Evolutionary conservation across 495 filamentous ascomycete species (phyloP).

Genomic region (Hamigera avellanea): DNA sequence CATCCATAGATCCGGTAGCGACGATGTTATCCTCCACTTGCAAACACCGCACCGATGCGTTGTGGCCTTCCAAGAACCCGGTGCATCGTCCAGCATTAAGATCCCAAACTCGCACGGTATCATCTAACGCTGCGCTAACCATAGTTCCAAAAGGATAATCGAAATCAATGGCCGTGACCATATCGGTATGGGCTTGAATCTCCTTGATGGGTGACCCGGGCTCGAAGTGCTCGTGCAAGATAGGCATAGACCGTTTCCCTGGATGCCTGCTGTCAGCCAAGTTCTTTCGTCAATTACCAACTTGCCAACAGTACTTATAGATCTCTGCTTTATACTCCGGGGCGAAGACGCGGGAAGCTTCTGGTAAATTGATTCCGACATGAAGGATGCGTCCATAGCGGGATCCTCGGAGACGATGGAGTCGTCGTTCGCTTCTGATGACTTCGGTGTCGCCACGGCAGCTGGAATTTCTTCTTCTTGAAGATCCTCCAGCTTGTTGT

Average conservation of each 20-base stretch:
- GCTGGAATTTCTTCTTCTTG: constrained; percentile 60
- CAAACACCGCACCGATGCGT: constrained; percentile 83
- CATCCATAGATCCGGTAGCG: constrained; percentile 91
- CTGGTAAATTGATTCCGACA: constrained; percentile 96
- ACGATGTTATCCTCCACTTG: constrained; percentile 95
- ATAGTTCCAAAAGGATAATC: constrained; percentile 92
- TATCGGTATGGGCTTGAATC: constrained; percentile 78
- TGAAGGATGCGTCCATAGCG: constrained; percentile 62
- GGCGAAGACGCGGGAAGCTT: constrained; percentile 71
- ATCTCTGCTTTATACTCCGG: constrained; percentile 53
- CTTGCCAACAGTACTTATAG: constrained; percentile 28
- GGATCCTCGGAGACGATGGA: constrained; percentile 40
- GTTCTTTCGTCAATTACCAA: neutral
- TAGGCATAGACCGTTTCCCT: constrained; percentile 77
- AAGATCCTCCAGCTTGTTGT: constrained; percentile 75
- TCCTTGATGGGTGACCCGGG: constrained; percentile 82
- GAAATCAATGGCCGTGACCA: constrained; percentile 86
- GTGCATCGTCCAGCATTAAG: constrained; percentile 85
- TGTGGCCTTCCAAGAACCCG: constrained; percentile 83
- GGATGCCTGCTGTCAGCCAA: constrained; percentile 5
- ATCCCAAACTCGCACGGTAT: constrained; percentile 97
- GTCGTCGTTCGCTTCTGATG: constrained; percentile 43
- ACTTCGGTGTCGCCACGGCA: constrained; percentile 42
- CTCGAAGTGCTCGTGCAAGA: constrained; percentile 90
- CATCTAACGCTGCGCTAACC: constrained; percentile 90